Conservation (phyloP, 1,139 yeast species). For the Saccharomyces pastorianus region DNA sequence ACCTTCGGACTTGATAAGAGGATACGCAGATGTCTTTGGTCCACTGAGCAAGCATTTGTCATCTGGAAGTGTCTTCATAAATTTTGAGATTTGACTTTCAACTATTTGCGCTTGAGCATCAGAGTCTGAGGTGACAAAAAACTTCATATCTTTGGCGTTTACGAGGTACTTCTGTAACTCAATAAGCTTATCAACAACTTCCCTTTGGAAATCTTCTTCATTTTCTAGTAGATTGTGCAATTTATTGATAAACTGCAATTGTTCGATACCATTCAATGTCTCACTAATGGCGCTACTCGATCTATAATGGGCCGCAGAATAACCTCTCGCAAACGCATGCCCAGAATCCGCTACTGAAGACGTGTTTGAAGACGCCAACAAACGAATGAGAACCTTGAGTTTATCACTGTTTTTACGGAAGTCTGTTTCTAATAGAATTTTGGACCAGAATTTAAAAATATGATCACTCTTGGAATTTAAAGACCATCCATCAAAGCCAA, state of each 20-base stretch:
- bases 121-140: slow-evolving; percentile 54
- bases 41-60: slow-evolving; percentile 6
- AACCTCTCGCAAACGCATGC: slow-evolving; percentile 70
- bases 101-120: slow-evolving; percentile 22
- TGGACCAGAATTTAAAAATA: slow-evolving; percentile 59
- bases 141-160: slow-evolving; percentile 37
- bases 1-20: slow-evolving; percentile 15
- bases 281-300: slow-evolving; percentile 56
- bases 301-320: slow-evolving; percentile 58
- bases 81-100: slow-evolving; percentile 29
- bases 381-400: slow-evolving; percentile 62
- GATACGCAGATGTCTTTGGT: slow-evolving; percentile 6
- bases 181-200: slow-evolving; percentile 56
- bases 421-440: slow-evolving; percentile 61
- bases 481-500: slow-evolving; percentile 62
- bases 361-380: slow-evolving; percentile 69
- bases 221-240: slow-evolving; percentile 51
- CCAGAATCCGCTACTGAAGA: slow-evolving; percentile 81
- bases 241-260: slow-evolving; percentile 60
- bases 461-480: slow-evolving; percentile 55
- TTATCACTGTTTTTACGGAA: slow-evolving; percentile 61
- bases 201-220: slow-evolving; percentile 42
- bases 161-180: slow-evolving; percentile 45
- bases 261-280: slow-evolving; percentile 64
- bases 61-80: slow-evolving; percentile 21